phyloP scores from a whole-genome alignment of 192 early-diverging fungal genomes.

The Podila horticola region DNA sequence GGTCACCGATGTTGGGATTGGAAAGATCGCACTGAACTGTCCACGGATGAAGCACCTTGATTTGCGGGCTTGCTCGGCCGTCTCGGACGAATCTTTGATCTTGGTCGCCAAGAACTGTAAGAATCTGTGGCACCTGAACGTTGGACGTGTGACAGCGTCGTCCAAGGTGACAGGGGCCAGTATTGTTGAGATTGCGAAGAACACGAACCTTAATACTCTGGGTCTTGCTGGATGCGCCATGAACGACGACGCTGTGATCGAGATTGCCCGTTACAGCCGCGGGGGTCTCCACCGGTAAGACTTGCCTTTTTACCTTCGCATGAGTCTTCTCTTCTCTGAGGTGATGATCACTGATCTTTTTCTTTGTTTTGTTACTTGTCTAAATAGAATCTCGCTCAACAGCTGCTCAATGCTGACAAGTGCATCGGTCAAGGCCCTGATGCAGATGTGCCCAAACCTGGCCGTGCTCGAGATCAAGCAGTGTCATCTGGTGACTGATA shows the following conservation, averaged over 20 bases:
- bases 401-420: conserved; percentile 57
- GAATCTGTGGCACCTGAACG: conserved; percentile 58
- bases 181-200: conserved; percentile 58
- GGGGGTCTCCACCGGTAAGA: conserved; percentile 49
- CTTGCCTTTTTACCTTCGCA: neutral
- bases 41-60: conserved; percentile 58
- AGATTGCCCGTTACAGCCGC: conserved; percentile 47
- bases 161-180: conserved; percentile 53
- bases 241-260: conserved; percentile 56
- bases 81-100: conserved; percentile 55
- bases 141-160: conserved; percentile 57
- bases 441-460: conserved; percentile 56
- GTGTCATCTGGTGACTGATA: conserved; percentile 59
- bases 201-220: conserved; percentile 53
- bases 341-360: neutral
- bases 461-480: conserved; percentile 65
- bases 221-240: conserved; percentile 63
- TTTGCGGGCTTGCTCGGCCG: conserved; percentile 58
- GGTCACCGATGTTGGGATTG: conserved; percentile 56
- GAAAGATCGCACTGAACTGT: conserved; percentile 51
- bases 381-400: conserved; percentile 54
- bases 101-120: conserved; percentile 56
- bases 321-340: neutral
- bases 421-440: conserved; percentile 54
- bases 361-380: neutral